Percentiles rank a stretch among this genome's conserved stretches.
Evolutionary conservation across 1,139 yeast species (phyloP).

Genomic region (Taiozyma sp.): DNA sequence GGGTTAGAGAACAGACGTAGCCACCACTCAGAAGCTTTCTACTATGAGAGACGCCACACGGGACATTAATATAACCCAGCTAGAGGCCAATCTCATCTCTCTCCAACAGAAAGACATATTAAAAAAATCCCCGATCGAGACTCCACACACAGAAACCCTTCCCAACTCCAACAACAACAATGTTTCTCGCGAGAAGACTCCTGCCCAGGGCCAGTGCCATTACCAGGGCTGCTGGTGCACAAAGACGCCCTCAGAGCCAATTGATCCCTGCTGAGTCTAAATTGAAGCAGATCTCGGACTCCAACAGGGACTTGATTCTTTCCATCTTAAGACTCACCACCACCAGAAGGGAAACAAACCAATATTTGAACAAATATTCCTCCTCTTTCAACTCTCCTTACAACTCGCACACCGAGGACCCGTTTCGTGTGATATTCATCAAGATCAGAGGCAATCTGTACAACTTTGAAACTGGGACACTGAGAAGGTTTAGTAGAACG

Average conservation of each 20-base stretch:
- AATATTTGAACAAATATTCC: constrained; percentile 59
- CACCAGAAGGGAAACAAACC: constrained; percentile 69
- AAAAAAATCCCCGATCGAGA: too few relatives aligned
- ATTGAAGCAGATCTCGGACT: constrained; percentile 21
- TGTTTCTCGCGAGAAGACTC: neutral
- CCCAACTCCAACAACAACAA: neutral
- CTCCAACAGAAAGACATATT: too few relatives aligned
- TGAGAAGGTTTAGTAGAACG: constrained; percentile 30
- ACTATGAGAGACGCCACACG: too few relatives aligned
- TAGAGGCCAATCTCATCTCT: too few relatives aligned
- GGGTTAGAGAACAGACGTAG: neutral
- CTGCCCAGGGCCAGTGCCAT: neutral
- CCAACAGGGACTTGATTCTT: constrained; percentile 51
- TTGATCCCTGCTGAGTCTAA: neutral
- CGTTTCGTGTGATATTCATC: constrained; percentile 49
- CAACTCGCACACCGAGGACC: constrained; percentile 13
- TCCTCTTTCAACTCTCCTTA: constrained; percentile 22
- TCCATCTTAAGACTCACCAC: constrained; percentile 72
- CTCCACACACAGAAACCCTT: too few relatives aligned
- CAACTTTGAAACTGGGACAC: constrained; percentile 20
- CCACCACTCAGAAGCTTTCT: neutral
- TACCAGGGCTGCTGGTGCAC: neutral
- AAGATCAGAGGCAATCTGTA: constrained; percentile 38
- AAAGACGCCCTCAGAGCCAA: neutral
- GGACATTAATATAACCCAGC: too few relatives aligned